Conservation (phyloP, 163 green algal genomes). For the Scenedesmus sp. region DNA sequence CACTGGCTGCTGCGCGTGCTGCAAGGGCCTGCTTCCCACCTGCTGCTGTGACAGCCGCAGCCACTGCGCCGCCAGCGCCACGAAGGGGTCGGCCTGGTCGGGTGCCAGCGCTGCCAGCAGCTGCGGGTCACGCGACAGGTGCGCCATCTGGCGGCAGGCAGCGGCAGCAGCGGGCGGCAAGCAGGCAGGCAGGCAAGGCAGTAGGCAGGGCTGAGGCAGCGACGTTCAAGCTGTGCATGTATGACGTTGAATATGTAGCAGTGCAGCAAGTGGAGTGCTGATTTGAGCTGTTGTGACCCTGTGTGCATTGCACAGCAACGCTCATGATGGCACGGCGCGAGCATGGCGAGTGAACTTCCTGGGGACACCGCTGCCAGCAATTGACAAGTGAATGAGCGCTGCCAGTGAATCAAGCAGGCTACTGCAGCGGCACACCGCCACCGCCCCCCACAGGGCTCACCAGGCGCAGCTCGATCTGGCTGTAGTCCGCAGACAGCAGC, state of each 20-base stretch:
- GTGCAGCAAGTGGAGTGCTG: too few species aligned
- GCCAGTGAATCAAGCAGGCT: background rate
- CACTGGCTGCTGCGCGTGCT: background rate
- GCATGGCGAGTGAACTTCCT: too few species aligned
- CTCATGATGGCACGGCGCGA: background rate
- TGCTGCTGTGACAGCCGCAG: slow-evolving; percentile 28
- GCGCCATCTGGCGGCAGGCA: slow-evolving; percentile 75
- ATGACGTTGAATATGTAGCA: background rate
- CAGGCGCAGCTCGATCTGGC: slow-evolving; percentile 87
- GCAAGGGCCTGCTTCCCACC: background rate
- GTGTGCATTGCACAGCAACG: background rate
- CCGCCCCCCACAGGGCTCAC: background rate
- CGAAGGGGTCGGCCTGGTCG: slow-evolving; percentile 77
- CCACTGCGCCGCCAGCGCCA: slow-evolving; percentile 78
- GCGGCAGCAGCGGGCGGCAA: background rate
- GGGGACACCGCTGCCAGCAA: background rate
- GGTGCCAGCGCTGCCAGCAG: slow-evolving; percentile 76
- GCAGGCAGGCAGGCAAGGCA: background rate
- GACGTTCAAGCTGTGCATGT: background rate
- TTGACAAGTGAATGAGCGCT: background rate
- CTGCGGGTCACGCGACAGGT: slow-evolving; percentile 81
- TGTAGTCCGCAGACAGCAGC: slow-evolving; percentile 87
- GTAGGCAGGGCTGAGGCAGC: background rate
- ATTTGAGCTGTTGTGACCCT: background rate
- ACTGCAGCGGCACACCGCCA: background rate